Evolutionary conservation across 2,329 filamentous ascomycete genomes (phyloP), one percentile per base, ranked within the genome.

Genomic region (Aureobasidium vineae): DNA sequence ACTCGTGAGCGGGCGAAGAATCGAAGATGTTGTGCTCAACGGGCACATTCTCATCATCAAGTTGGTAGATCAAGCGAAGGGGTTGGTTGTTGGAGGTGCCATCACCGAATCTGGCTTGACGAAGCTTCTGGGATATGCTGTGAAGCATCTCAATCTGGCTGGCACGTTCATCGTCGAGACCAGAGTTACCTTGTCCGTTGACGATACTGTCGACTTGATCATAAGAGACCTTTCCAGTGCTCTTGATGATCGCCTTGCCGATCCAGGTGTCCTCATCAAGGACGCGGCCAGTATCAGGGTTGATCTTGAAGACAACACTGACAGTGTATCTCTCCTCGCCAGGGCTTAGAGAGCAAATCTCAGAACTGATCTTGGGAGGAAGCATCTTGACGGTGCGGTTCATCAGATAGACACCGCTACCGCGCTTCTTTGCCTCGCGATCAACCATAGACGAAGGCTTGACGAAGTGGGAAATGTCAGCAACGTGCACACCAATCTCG

Each of bases 31-130:
- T 99, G 76, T 92, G 87, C 80, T 97, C 92, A 47, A 98, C 93
- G 2, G 94, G 95, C 63, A 97, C 92, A 77, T 98, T 98, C 83
- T 99, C 95, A 72, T 99, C 95, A 72, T 99, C 95, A 47, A 98
- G 85, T 79, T 97, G 93, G 78, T 97, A 92, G 69, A 98, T 83
- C 54, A 99, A 85, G 66, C 95, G 90, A 63, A 99, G 86, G 47
- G 94, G 89, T 40, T 93, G 90, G 72, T 97, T 90, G 15, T 90
- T 87, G 70, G 90, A 87, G 50, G 87, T 87, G 41, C 90, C 89
- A 63, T 92, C 89, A 31, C 74, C 75, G 67, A 97, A 90, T 68
- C 95, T 90, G 59, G 87, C 84, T 79, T 97, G 91, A 50, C 92
- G 90, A 84, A 98, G 96, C 77, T 95, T 97, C 75, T 92, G 90